These are phyloP conservation scores for Intubia oerlemansii DNA, from an alignment of 2,329 filamentous ascomycete genomes.

Conservation along the genomic window DNA sequence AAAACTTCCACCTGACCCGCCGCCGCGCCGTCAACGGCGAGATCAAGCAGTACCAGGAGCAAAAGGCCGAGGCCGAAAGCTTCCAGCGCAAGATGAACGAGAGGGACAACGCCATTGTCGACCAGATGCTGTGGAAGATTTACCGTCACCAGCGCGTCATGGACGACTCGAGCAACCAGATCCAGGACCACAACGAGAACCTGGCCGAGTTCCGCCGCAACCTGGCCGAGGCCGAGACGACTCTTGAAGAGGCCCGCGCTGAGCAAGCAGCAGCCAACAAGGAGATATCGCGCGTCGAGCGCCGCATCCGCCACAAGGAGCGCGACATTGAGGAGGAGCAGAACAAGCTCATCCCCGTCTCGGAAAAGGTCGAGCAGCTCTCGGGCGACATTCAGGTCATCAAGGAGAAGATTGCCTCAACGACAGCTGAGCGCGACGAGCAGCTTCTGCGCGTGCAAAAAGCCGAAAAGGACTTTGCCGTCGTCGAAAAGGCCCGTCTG, in stretches of 20 bases:
- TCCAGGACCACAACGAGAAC: conserved; percentile 84
- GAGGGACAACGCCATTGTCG: conserved; percentile 75
- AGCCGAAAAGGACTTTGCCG: conserved; percentile 57
- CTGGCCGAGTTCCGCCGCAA: conserved; percentile 81
- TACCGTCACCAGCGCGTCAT: conserved; percentile 89
- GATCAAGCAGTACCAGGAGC: conserved; percentile 92
- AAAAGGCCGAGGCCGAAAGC: conserved; percentile 86
- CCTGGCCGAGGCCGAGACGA: conserved; percentile 63
- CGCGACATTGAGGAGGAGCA: conserved; percentile 72
- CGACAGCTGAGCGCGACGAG: conserved; percentile 55
- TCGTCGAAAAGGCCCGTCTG: conserved; percentile 74
- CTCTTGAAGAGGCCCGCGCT: conserved; percentile 60
- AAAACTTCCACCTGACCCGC: conserved; percentile 70
- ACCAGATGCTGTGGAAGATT: conserved; percentile 88
- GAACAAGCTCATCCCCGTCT: conserved; percentile 68
- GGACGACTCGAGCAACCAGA: conserved; percentile 75
- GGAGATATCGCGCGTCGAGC: conserved; percentile 61
- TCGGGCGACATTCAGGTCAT: conserved; percentile 47
- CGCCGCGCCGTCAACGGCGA: conserved; percentile 91
- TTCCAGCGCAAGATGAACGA: conserved; percentile 83
- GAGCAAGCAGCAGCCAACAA: conserved; percentile 62
- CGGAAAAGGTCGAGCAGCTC: conserved; percentile 76
- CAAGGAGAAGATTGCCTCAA: conserved; percentile 43
- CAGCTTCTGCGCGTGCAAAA: conserved; percentile 49
- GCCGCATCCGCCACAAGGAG: conserved; percentile 66